These are phyloP conservation scores for Naegleria lovaniensis DNA, from an alignment of 208 protist species.

Conservation along the genomic window DNA sequence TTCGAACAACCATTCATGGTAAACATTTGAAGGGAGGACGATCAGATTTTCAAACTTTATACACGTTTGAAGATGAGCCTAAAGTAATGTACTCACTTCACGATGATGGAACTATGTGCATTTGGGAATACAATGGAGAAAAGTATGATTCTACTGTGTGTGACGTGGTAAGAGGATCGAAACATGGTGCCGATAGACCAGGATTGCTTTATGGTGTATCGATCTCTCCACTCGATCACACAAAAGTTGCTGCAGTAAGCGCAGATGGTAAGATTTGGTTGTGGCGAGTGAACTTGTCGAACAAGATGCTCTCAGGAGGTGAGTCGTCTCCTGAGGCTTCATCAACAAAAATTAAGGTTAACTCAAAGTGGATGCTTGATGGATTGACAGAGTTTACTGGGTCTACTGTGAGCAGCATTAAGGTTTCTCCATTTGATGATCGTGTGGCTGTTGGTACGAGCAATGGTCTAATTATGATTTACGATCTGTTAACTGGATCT, in stretches of 20 bases:
- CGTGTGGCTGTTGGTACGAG: not conserved
- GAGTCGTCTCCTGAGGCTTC: not conserved
- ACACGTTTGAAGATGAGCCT: not conserved
- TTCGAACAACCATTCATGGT: not conserved
- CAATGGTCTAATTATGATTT: not conserved
- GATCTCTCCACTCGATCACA: not conserved
- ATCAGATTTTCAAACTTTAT: constrained; percentile 1
- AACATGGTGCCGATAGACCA: constrained; percentile 22
- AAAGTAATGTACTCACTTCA: not conserved
- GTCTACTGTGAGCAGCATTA: not conserved
- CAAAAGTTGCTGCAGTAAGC: not conserved
- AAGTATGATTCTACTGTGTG: not conserved
- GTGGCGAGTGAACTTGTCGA: not conserved
- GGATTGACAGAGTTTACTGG: not conserved
- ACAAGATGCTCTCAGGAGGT: not conserved
- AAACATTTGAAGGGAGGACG: not conserved
- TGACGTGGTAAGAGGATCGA: not conserved
- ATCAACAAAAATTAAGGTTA: not conserved
- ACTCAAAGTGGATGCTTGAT: not conserved
- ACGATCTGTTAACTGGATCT: not conserved
- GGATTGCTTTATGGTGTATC: constrained; percentile 10
- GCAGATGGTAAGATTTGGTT: constrained; percentile 20
- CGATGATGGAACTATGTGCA: not conserved
- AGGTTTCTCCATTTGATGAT: constrained; percentile 22
- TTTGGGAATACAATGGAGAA: constrained; percentile 3